phyloP scores from a whole-genome alignment of 768 basidiomycete species.

The Cystobasidium onofrii region DNA sequence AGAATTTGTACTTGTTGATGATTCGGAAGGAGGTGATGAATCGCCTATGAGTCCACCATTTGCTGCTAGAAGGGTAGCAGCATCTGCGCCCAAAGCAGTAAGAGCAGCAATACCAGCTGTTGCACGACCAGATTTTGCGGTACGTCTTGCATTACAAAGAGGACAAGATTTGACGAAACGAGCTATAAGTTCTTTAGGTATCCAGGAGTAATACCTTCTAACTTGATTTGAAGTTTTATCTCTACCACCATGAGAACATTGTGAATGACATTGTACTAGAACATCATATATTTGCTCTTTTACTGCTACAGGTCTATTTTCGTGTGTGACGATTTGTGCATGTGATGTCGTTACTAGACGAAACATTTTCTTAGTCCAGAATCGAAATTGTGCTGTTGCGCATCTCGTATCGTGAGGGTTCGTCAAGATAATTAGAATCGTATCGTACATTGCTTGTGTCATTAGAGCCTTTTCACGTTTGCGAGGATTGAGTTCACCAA shows the following conservation, averaged over 20 bases:
- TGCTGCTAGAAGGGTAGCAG: background rate
- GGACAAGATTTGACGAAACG: conserved; percentile 72
- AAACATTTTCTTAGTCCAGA: conserved; percentile 80
- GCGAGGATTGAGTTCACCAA: conserved; percentile 55
- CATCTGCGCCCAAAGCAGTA: background rate
- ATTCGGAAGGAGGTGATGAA: conserved; percentile 12
- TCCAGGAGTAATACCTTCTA: conserved; percentile 65
- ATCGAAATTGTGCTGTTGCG: conserved; percentile 63
- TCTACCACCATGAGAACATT: conserved; percentile 62
- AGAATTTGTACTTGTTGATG: background rate
- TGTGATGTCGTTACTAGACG: conserved; percentile 36
- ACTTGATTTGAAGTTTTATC: conserved; percentile 67
- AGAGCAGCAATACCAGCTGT: background rate
- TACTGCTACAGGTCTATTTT: conserved; percentile 64
- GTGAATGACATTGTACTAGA: conserved; percentile 63
- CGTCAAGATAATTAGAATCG: conserved; percentile 62
- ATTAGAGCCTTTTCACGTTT: conserved; percentile 65
- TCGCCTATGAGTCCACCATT: background rate
- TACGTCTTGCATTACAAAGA: conserved; percentile 51
- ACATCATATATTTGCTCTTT: conserved; percentile 71
- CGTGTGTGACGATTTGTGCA: conserved; percentile 57
- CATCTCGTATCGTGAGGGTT: conserved; percentile 49
- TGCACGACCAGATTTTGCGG: conserved; percentile 10
- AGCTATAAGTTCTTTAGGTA: conserved; percentile 70
- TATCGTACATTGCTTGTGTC: conserved; percentile 61